Conservation (phyloP, 2,329 filamentous ascomycete species). For the Diaporthe destruens region DNA sequence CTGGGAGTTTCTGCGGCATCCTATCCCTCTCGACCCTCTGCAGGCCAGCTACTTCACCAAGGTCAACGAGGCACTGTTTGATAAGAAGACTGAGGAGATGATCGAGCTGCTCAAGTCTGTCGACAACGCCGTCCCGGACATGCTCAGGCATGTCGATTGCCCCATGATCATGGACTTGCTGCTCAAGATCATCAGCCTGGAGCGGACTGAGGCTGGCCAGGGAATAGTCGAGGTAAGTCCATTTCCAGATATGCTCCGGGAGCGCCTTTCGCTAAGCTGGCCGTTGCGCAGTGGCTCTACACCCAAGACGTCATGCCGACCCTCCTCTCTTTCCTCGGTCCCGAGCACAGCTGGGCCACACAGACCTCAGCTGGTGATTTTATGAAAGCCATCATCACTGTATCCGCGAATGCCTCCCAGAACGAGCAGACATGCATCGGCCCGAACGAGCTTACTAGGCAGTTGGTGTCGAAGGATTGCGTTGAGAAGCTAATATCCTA, state of each 20-base stretch:
- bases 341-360: conserved; percentile 87
- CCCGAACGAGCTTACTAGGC: conserved; percentile 94
- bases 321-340: conserved; percentile 86
- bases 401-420: conserved; percentile 97
- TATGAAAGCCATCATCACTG: conserved; percentile 98
- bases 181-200: conserved; percentile 95
- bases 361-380: conserved; percentile 98
- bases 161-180: conserved; percentile 98
- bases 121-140: conserved; percentile 83
- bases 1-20: conserved; percentile 88
- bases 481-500: conserved; percentile 87
- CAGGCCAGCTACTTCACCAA: conserved; percentile 99
- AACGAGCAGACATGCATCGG: conserved; percentile 99
- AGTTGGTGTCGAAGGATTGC: conserved; percentile 89
- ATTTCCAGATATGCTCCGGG: conserved; percentile 24
- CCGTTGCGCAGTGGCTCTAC: conserved; percentile 81
- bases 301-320: conserved; percentile 88
- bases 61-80: conserved; percentile 96
- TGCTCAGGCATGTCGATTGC: conserved; percentile 94
- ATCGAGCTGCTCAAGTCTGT: conserved; percentile 87
- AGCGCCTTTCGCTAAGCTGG: background rate
- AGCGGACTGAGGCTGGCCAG: conserved; percentile 90
- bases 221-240: conserved; percentile 88
- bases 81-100: conserved; percentile 99
- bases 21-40: conserved; percentile 89